Conservation (phyloP, 2,329 filamentous ascomycete genomes). For the Neurospora sp. region DNA sequence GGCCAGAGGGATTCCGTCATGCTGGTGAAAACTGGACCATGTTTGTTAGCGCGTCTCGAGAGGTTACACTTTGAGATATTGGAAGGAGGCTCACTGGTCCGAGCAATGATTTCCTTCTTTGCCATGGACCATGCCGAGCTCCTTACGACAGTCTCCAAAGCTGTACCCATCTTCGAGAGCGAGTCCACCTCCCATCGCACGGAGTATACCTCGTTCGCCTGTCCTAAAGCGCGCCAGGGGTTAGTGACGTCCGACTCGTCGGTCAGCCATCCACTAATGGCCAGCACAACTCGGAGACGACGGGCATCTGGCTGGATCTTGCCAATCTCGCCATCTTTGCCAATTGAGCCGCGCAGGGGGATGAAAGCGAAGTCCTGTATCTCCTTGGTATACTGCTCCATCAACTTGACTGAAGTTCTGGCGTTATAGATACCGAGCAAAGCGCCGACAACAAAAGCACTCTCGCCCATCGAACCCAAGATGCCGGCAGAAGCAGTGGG, state of each 20-base stretch:
- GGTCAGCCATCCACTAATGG: slow-evolving; percentile 72
- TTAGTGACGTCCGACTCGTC: slow-evolving; percentile 61
- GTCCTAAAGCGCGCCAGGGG: slow-evolving; percentile 70
- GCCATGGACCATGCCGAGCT: slow-evolving; percentile 74
- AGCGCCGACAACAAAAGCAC: slow-evolving; percentile 67
- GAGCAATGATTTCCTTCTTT: slow-evolving; percentile 36
- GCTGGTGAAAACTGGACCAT: slow-evolving; percentile 39
- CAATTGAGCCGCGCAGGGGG: slow-evolving; percentile 49
- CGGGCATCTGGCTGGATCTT: slow-evolving; percentile 48
- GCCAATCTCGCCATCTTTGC: slow-evolving; percentile 36
- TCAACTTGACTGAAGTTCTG: slow-evolving; percentile 73
- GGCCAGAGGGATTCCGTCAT: slow-evolving; percentile 55
- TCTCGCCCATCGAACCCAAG: slow-evolving; percentile 71
- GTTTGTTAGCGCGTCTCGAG: slow-evolving; percentile 9
- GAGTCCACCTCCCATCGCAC: slow-evolving; percentile 76
- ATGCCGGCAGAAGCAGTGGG: slow-evolving; percentile 67
- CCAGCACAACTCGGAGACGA: slow-evolving; percentile 72
- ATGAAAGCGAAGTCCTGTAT: slow-evolving; percentile 85
- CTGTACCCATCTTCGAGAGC: slow-evolving; percentile 65
- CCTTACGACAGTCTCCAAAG: slow-evolving; percentile 67
- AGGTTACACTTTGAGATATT: background rate
- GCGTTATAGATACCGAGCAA: slow-evolving; percentile 89
- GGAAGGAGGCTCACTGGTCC: slow-evolving; percentile 33
- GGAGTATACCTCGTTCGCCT: slow-evolving; percentile 68
- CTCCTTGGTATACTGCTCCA: slow-evolving; percentile 79